Evolutionary conservation across 2,329 filamentous ascomycete genomes (phyloP), one percentile per base, ranked within the genome.

Genomic region (Hymenoscyphus linearis): DNA sequence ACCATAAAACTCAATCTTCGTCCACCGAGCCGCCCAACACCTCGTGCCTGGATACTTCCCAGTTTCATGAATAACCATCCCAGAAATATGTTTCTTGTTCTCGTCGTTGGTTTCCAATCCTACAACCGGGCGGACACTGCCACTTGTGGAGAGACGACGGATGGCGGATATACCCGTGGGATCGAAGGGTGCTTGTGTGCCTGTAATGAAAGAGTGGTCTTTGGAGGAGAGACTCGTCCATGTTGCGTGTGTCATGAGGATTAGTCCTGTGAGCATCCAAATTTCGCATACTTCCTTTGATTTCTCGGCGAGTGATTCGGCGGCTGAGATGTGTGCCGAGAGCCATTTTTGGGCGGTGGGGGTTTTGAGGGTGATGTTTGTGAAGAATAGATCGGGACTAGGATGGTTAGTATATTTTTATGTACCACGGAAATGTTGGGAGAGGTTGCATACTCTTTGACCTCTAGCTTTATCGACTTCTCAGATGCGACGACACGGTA

Each of bases 191-290:
- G 67, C 66, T 50, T 57, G 62, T 1, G 57, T 26, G 12, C 67
- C 67, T 13, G 65, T 57, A 1, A 57, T 58, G 56, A 68, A 69
- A 16, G 50, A 40, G 22, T 54, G 36, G 34, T 34, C 50, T 34
- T 66, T 61, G 25, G 60, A 55, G 2, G 66, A 65, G 12, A 69
- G 60, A 26, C 31, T 54, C 0, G 64, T 66, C 67, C 67, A 69
- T 35, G 67, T 69, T 10, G 67, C 64, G 50, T 69, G 67, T 34
- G 64, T 65, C 66, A 69, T 68, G 31, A 69, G 64, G 25, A 69
- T 60, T 10, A 69, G 53, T 4, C 67, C 67, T 3, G 67, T 69
- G 6, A 66, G 58, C 62, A 69, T 64, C 65, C 65, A 69, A 14
- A 68, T 66, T 12, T 64, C 50, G 2, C 64, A 65, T 34, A 47